Base-by-base conservation (phyloP, 2,329 filamentous ascomycete genomes). In the Talaromyces marneffei region DNA sequence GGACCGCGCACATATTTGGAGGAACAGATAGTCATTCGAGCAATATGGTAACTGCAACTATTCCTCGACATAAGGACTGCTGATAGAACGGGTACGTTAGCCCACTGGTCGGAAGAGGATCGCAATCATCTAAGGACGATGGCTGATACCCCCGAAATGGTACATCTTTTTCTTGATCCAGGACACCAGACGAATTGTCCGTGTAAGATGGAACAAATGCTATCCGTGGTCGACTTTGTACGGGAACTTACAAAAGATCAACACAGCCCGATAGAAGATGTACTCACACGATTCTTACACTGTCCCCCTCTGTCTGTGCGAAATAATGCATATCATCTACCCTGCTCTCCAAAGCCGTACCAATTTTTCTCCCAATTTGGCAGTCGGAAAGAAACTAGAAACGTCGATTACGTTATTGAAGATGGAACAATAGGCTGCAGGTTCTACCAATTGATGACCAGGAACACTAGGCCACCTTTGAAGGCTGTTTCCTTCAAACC, bases 1-100 rank as follows among this genome's bases (percentile, higher is more conserved):
- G 56, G 56, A n/a, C 42, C 56, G 8, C 40, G 42, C 12, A 46
- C 56, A 10, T 58, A 48, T 50, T n/a, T 58, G 7, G 56, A 58
- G 18, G 56, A 58, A n/a, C 40, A 58, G 7, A 48, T n/a, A 37
- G 29, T 58, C 16, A 29, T 58, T 33, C 56, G 42, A 46, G 20
- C 33, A 50, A 6, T 58, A 35, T 58, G 56, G 56, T 29, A 35
- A 37, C 12, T 58, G 7, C 56, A 58, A 50, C 10, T 50, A n/a
- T 37, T 50, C n/a, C 56, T 58, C 14, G 31, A 58, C 25, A 31
- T 50, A 16, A 58, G 27, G n/a, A n/a, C 27, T 5, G 39, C 55
- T 10, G 14, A 10, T 33, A 57, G 18, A 14, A 35, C n/a, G 18
- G 29, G 16, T 35, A 7, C 9, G 40, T 18, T 57, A 6, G 27